Evolutionary conservation across 768 basidiomycete species (phyloP).

Genomic region (Boletus patriciae): DNA sequence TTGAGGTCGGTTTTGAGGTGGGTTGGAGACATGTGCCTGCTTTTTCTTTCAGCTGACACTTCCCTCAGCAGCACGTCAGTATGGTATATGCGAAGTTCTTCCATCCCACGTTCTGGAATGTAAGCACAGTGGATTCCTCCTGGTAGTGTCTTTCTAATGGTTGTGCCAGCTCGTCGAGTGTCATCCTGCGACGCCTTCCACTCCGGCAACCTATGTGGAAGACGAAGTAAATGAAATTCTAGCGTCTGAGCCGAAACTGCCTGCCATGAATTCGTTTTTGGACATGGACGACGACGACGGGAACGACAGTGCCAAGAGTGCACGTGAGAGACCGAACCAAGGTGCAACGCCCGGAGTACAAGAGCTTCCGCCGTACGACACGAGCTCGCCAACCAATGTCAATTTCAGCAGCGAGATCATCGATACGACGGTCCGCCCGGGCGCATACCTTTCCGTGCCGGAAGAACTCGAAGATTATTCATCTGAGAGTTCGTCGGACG

Average conservation of each 20-base stretch:
- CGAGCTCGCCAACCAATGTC: background rate
- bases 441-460: constrained; percentile 15
- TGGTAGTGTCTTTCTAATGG: background rate
- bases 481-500: background rate
- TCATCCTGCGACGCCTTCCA: constrained; percentile 12
- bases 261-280: constrained; percentile 17
- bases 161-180: constrained; percentile 11
- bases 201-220: constrained; percentile 23
- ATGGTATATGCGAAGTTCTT: constrained; percentile 25
- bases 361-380: constrained; percentile 16
- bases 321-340: background rate
- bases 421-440: constrained; percentile 7
- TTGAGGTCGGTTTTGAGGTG: constrained; percentile 17
- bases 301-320: background rate
- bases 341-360: background rate
- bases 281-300: constrained; percentile 9
- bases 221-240: constrained; percentile 13
- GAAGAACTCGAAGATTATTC: background rate
- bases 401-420: constrained; percentile 17
- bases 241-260: background rate
- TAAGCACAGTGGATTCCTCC: background rate
- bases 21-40: background rate
- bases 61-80: constrained; percentile 10
- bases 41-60: background rate
- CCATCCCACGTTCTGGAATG: constrained; percentile 24